Evolutionary conservation across 2,329 filamentous ascomycete species (phyloP).

Genomic region (Trichoderma koningiopsis): DNA sequence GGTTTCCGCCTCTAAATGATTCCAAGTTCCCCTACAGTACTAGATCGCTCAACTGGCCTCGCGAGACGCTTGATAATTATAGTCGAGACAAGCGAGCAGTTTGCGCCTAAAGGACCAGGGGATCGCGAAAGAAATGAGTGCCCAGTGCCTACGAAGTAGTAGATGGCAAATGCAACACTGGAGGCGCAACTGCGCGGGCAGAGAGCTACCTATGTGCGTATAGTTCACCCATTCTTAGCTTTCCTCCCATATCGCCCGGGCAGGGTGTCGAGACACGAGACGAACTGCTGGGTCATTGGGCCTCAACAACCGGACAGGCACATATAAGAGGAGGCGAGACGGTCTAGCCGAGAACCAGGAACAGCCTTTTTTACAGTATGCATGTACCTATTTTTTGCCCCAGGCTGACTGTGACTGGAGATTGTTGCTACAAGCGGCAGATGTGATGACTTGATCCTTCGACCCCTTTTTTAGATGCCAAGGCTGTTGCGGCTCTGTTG

Average conservation of each 20-base stretch:
- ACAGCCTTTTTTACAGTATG: not conserved
- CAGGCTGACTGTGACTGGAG: not conserved
- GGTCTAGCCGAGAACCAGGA: not conserved
- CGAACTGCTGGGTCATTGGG: not conserved
- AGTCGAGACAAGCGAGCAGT: not conserved
- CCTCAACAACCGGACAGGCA: not conserved
- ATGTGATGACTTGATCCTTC: not conserved
- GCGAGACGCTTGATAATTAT: not conserved
- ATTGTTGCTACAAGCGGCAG: not conserved
- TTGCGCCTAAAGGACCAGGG: not conserved
- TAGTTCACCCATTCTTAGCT: not conserved
- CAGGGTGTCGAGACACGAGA: not conserved
- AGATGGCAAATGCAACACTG: not conserved
- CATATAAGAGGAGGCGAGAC: not conserved
- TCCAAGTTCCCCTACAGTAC: too few species aligned
- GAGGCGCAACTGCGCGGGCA: not conserved
- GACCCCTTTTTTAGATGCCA: not conserved
- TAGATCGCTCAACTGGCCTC: not conserved
- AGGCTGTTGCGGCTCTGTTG: slow-evolving; percentile 5
- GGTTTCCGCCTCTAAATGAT: too few species aligned
- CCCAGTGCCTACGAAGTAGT: not conserved
- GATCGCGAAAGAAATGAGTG: too few species aligned
- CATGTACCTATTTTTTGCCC: not conserved
- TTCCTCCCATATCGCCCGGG: not conserved
- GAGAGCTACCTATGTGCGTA: too few species aligned